These are phyloP conservation scores for Rhizopogon vesiculosus DNA, from an alignment of 768 basidiomycete genomes.

Conservation along the genomic window DNA sequence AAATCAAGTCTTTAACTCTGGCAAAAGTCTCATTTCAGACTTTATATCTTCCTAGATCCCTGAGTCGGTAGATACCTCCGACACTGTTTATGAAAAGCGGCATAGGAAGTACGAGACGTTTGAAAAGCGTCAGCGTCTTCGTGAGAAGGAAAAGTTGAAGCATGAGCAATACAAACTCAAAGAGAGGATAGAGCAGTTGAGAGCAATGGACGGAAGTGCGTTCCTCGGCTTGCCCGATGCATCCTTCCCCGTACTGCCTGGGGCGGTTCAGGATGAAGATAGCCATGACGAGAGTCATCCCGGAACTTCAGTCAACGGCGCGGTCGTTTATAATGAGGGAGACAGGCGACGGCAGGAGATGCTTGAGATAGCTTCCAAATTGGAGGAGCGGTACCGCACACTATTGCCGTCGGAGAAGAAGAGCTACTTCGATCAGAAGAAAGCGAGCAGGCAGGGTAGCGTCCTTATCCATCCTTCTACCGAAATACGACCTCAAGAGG, in stretches of 20 bases:
- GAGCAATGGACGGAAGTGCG: slow-evolving; percentile 63
- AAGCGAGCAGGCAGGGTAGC: slow-evolving; percentile 15
- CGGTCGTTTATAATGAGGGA: slow-evolving; percentile 49
- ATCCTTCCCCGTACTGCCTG: slow-evolving; percentile 41
- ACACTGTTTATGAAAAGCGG: slow-evolving; percentile 74
- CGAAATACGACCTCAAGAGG: slow-evolving; percentile 14
- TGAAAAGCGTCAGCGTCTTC: slow-evolving; percentile 78
- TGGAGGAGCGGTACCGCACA: slow-evolving; percentile 73
- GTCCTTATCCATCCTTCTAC: slow-evolving; percentile 8
- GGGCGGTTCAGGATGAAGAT: slow-evolving; percentile 20
- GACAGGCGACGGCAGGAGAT: slow-evolving; percentile 71
- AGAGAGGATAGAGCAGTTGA: slow-evolving; percentile 82
- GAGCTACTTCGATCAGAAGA: slow-evolving; percentile 27
- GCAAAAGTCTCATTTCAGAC: slow-evolving; percentile 1
- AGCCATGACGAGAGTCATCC: slow-evolving; percentile 23
- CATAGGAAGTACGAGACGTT: slow-evolving; percentile 85
- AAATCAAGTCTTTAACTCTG: not conserved
- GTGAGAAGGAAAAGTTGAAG: slow-evolving; percentile 89
- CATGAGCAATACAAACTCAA: slow-evolving; percentile 91
- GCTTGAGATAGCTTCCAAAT: slow-evolving; percentile 57
- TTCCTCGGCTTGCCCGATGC: slow-evolving; percentile 61
- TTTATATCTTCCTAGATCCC: slow-evolving; percentile 16
- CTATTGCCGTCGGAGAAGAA: slow-evolving; percentile 65
- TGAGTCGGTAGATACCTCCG: slow-evolving; percentile 66
- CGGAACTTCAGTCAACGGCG: slow-evolving; percentile 34